Base-by-base conservation (phyloP, 2,329 filamentous ascomycete genomes). In the Pochonia chlamydosporia region DNA sequence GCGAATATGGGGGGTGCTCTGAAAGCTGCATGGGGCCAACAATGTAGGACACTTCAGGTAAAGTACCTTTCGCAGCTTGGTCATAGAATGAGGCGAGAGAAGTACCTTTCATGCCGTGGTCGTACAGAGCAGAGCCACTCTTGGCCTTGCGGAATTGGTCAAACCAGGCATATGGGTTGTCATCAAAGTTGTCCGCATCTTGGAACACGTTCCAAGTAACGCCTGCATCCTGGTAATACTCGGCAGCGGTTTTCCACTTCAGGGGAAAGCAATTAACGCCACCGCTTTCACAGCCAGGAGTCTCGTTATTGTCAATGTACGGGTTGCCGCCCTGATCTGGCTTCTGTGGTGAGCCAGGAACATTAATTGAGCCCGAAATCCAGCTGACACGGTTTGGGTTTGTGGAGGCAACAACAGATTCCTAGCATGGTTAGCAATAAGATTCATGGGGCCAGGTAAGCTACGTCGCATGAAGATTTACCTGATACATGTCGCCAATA, bases 161-260 rank as follows among this genome's bases (percentile, higher is more conserved):
- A 53, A 79, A 79, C 68, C 74, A 75, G 30, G 74, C 74, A 13
- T 76, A 63, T 0, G 74, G 69, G 55, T 77, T 79, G 56, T 79
- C 76, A 36, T 76, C 74, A 48, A 75, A 76, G 58, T 76, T 76
- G 54, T 78, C 67, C 4, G 30, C 69, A 45, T 73, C 66, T 53
- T 77, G 74, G 53, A 65, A 78, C 2, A 76, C 65, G 31, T 73
- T 68, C 76, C 76, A 79, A 1, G 68, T 68, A 18, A 73, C 68
- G 14, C 69, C 71, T 2, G 70, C 68, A 9, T 68, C 65, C 54
- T 77, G 66, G 31, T 74, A 75, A 48, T 69, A 63, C 48, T 78
- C 73, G 42, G 67, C 72, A 16, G 69, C 67, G 0, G 74, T 76
- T 49, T 74, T 74, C 75, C 75, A 79, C 48, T 74, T 73, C 16